A percentile compares a stretch with the other conserved stretches of the same genome.
These are phyloP conservation scores for Thraustochytrium aureum DNA, from an alignment of 352 stramenopile genomes.

Conservation along the genomic window DNA sequence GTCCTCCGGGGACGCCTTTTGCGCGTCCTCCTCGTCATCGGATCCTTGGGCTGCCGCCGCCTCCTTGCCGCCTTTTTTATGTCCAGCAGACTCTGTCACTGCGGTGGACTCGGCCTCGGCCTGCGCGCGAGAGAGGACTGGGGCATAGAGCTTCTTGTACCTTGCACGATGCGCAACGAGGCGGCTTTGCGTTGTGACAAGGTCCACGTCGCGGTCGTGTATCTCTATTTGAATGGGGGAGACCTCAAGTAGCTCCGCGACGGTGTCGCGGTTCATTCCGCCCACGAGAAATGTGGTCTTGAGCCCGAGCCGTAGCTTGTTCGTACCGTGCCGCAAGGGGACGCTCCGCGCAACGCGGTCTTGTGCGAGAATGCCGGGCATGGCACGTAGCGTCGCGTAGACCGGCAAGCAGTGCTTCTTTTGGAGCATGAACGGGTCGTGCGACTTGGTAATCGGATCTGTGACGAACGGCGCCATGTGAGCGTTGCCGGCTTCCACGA, in stretches of 20 bases:
- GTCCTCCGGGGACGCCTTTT: background rate
- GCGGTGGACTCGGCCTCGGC: background rate
- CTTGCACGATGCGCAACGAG: conserved; percentile 39
- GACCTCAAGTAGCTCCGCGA: conserved; percentile 65
- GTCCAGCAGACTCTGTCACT: background rate
- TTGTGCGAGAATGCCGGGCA: conserved; percentile 56
- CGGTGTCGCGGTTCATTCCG: conserved; percentile 59
- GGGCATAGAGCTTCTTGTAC: background rate
- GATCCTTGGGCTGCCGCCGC: background rate
- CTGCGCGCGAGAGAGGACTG: background rate
- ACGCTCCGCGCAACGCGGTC: conserved; percentile 29
- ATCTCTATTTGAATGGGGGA: conserved; percentile 63
- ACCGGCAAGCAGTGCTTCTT: conserved; percentile 63
- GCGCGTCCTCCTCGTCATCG: background rate
- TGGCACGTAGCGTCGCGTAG: conserved; percentile 66
- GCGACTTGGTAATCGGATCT: conserved; percentile 44
- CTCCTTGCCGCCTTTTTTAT: background rate
- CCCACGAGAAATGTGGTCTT: conserved; percentile 65
- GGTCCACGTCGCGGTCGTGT: conserved; percentile 68
- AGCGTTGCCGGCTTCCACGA: conserved; percentile 52
- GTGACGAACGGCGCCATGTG: conserved; percentile 47
- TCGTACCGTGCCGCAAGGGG: conserved; percentile 25
- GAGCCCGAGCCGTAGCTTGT: conserved; percentile 59
- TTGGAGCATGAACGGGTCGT: conserved; percentile 61
- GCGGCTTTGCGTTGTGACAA: conserved; percentile 56